Conservation (phyloP, 2,329 filamentous ascomycete species). For the Botrytis fragariae region DNA sequence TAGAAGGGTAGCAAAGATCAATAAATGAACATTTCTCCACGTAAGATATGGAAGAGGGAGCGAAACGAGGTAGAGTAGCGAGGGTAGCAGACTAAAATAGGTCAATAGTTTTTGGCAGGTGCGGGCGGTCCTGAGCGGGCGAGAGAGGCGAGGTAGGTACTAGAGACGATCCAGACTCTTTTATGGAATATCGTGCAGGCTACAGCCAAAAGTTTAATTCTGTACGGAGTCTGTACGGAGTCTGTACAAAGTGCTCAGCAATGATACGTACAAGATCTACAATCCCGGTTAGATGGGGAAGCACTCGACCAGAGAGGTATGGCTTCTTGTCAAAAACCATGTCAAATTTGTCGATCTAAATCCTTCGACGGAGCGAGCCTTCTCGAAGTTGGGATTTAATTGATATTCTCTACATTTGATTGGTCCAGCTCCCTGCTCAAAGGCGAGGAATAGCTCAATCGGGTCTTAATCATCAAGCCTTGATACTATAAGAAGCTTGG, state of each 20-base stretch:
- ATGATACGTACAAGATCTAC: neutral
- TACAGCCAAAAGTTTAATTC: neutral
- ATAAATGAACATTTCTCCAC: neutral
- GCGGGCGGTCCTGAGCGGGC: neutral
- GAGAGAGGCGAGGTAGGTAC: neutral
- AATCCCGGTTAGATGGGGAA: neutral
- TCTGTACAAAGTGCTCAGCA: neutral
- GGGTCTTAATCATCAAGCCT: neutral
- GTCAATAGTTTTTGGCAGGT: constrained; percentile 5
- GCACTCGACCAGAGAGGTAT: neutral
- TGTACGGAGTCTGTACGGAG: neutral
- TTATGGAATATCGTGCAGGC: neutral
- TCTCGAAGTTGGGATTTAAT: neutral
- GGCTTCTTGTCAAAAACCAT: neutral
- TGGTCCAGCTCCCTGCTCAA: neutral
- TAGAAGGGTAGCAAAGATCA: neutral
- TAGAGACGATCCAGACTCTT: neutral
- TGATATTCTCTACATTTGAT: neutral
- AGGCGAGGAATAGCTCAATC: neutral
- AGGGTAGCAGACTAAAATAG: neutral
- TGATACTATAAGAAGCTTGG: neutral
- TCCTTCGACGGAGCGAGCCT: neutral
- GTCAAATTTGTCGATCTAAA: neutral
- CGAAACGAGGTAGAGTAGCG: neutral
- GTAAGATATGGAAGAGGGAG: neutral